Evolutionary conservation across 2,329 filamentous ascomycete genomes (phyloP).

Genomic region (Teratosphaeria epicoccoides): DNA sequence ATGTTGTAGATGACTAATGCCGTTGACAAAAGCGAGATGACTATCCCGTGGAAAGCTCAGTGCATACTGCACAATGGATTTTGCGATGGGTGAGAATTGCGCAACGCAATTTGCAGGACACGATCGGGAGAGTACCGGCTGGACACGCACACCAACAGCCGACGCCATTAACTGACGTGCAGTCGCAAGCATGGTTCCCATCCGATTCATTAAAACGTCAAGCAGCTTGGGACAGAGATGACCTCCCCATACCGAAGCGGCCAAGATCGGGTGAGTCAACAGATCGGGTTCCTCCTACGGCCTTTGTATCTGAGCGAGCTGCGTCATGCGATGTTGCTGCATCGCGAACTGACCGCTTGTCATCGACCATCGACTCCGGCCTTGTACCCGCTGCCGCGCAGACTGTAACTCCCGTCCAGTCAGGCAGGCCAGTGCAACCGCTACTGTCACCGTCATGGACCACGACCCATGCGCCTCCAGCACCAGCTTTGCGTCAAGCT

Average conservation of each 20-base stretch:
- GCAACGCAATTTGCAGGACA: slow-evolving; percentile 11
- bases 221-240: slow-evolving; percentile 11
- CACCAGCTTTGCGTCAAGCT: slow-evolving; percentile 9
- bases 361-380: slow-evolving; percentile 11
- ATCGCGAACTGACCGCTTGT: slow-evolving; percentile 9
- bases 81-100: slow-evolving; percentile 11
- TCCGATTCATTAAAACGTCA: slow-evolving; percentile 12
- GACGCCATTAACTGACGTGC: not conserved
- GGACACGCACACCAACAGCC: slow-evolving; percentile 1
- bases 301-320: slow-evolving; percentile 7
- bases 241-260: slow-evolving; percentile 11
- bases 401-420: slow-evolving; percentile 11
- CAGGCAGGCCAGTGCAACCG: slow-evolving; percentile 6
- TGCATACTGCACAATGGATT: slow-evolving; percentile 17
- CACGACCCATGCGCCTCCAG: slow-evolving; percentile 10
- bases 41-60: slow-evolving; percentile 8
- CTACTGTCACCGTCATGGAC: slow-evolving; percentile 20
- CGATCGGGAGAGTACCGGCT: slow-evolving; percentile 1
- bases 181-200: slow-evolving; percentile 7
- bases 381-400: slow-evolving; percentile 14
- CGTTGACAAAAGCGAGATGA: slow-evolving; percentile 7
- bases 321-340: slow-evolving; percentile 8
- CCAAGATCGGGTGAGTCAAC: slow-evolving; percentile 11
- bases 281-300: slow-evolving; percentile 3
- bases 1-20: not conserved